Conservation (phyloP, 148 eudicot genomes). For the Mesembryanthemum crystallinum region DNA sequence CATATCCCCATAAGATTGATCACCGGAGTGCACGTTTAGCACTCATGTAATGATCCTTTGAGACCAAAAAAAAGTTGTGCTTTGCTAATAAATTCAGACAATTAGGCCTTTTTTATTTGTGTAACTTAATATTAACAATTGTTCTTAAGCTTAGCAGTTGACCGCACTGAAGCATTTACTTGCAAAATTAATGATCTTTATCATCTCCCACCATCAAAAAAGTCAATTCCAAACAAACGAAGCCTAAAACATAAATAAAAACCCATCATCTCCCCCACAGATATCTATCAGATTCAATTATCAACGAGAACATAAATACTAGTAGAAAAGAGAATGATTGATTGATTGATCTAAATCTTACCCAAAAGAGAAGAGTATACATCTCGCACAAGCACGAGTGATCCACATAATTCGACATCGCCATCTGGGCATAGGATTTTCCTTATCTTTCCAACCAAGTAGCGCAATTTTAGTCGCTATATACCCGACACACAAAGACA, state of each 20-base stretch:
- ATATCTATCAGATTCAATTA: not conserved
- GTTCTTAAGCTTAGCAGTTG: too few species aligned
- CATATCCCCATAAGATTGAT: too few species aligned
- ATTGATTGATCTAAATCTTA: conserved; percentile 16
- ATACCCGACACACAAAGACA: conserved; percentile 61
- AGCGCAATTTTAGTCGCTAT: conserved; percentile 64
- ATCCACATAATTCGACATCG: conserved; percentile 80
- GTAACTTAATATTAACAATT: too few species aligned
- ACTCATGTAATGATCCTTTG: not conserved
- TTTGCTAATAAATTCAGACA: not conserved
- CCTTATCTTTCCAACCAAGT: conserved; percentile 76
- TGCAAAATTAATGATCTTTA: too few species aligned
- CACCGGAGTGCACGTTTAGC: not conserved
- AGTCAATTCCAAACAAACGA: too few species aligned
- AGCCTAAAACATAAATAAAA: too few species aligned
- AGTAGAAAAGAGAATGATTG: not conserved
- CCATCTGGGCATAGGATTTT: conserved; percentile 88
- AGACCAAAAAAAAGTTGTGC: not conserved
- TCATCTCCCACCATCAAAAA: too few species aligned
- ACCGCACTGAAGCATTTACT: too few species aligned
- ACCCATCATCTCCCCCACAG: not conserved
- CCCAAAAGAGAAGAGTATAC: conserved; percentile 92
- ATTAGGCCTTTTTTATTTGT: not conserved
- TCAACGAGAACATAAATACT: not conserved
- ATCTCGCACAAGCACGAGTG: conserved; percentile 63